These are phyloP conservation scores for Dalbergia oliveri DNA, from an alignment of 306 rosid species.

Conservation along the genomic window DNA sequence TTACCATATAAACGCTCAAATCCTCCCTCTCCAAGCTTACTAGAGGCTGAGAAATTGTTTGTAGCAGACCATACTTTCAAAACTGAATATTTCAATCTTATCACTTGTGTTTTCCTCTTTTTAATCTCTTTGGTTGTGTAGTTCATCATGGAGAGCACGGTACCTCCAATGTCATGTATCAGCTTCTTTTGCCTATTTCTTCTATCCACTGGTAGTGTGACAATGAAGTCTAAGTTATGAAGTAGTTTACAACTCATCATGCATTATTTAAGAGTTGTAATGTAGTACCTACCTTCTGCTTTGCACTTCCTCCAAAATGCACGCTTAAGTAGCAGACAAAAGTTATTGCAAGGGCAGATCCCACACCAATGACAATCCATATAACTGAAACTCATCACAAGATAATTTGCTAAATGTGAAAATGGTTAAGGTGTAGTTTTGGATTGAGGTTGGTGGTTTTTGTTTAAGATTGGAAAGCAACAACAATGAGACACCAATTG, in stretches of 20 bases:
- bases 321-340: slow-evolving; percentile 24
- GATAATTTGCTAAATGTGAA: not conserved
- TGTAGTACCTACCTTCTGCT: slow-evolving; percentile 27
- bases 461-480: not conserved
- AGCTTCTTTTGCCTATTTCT: slow-evolving; percentile 23
- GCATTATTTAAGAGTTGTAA: not conserved
- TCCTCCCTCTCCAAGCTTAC: slow-evolving; percentile 50
- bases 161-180: slow-evolving; percentile 38
- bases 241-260: not conserved
- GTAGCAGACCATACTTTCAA: slow-evolving; percentile 45
- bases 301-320: slow-evolving; percentile 30
- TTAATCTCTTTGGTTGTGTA: not conserved
- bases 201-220: slow-evolving; percentile 30
- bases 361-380: slow-evolving; percentile 42
- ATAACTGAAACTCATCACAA: slow-evolving; percentile 22
- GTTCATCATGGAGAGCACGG: not conserved
- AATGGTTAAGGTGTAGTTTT: not conserved
- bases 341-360: slow-evolving; percentile 10
- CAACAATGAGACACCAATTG: too few species aligned
- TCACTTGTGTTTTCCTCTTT: not conserved
- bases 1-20: slow-evolving; percentile 53
- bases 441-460: not conserved
- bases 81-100: slow-evolving; percentile 38
- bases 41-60: slow-evolving; percentile 25
- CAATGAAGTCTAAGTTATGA: not conserved